phyloP scores from a whole-genome alignment of 2,329 filamentous ascomycete species.

The Blastomyces emzantsi region DNA sequence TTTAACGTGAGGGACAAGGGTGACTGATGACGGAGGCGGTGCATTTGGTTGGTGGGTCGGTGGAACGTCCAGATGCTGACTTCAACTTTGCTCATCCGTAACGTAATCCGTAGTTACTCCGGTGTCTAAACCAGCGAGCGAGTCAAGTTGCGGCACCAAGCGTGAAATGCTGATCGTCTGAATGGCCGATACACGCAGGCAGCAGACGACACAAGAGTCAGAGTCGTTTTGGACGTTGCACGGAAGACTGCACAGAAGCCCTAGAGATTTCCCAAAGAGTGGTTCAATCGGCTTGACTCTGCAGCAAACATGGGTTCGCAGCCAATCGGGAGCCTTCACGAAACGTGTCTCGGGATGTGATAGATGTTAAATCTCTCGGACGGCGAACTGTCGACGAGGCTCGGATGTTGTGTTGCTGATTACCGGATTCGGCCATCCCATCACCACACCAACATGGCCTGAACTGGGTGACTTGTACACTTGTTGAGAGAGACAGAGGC shows the following conservation, averaged over 20 bases:
- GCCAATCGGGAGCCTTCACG: background rate
- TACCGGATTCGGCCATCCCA: background rate
- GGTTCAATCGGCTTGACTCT: constrained; percentile 4
- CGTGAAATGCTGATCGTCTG: background rate
- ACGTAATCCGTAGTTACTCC: background rate
- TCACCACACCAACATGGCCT: background rate
- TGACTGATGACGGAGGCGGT: background rate
- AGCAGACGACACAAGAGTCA: background rate
- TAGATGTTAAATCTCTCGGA: background rate
- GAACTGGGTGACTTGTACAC: background rate
- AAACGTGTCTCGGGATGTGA: background rate
- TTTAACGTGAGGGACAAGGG: constrained; percentile 6
- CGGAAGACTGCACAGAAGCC: constrained; percentile 3
- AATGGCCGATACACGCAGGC: constrained; percentile 6
- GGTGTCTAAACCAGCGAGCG: background rate
- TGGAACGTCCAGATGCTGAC: background rate
- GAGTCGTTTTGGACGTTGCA: background rate
- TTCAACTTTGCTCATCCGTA: too few species aligned
- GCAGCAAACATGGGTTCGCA: background rate
- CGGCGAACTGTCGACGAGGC: background rate
- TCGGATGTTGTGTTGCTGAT: background rate
- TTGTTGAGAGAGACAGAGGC: background rate
- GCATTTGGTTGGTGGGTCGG: constrained; percentile 1
- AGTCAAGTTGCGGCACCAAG: background rate
- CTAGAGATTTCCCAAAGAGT: background rate